phyloP scores from a whole-genome alignment of 2,329 filamentous ascomycete species.

The Diaporthe capsici region DNA sequence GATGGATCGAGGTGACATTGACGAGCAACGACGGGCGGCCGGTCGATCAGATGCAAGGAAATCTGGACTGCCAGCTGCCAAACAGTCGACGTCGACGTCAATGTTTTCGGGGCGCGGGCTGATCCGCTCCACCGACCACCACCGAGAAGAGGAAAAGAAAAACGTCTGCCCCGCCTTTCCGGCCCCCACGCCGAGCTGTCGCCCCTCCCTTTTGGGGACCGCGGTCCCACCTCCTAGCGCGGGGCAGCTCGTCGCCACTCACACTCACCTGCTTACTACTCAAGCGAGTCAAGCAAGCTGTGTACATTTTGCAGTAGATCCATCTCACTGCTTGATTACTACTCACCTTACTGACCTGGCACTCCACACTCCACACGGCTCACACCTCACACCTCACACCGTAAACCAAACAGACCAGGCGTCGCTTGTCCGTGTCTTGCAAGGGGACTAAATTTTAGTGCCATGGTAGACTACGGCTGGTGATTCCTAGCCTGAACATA shows the following conservation, averaged over 20 bases:
- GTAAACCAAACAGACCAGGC: not conserved
- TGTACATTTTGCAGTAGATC: not conserved
- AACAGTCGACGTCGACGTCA: constrained; percentile 24
- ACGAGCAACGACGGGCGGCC: not conserved
- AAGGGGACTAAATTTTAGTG: not conserved
- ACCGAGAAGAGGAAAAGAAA: not conserved
- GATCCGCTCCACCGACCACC: not conserved
- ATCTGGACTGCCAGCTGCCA: constrained; percentile 1
- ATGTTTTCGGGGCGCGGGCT: constrained; percentile 1
- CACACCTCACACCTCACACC: not conserved
- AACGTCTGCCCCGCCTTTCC: constrained; percentile 35
- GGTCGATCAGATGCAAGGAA: constrained; percentile 19
- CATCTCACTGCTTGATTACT: not conserved
- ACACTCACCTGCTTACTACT: not conserved
- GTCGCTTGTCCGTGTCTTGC: not conserved
- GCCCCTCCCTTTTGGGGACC: not conserved
- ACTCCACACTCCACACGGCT: not conserved
- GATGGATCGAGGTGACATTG: constrained; percentile 23
- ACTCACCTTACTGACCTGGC: not conserved
- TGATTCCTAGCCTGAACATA: not conserved
- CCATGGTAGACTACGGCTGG: not conserved
- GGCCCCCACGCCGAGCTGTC: constrained; percentile 32
- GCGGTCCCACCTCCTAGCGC: constrained; percentile 11
- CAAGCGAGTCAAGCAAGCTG: not conserved
- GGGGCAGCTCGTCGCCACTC: constrained; percentile 22